Percentiles rank a stretch among this genome's conserved stretches.
phyloP scores from a whole-genome alignment of 176 grass and related monocot genomes.

The maize (Zea mays) region DNA sequence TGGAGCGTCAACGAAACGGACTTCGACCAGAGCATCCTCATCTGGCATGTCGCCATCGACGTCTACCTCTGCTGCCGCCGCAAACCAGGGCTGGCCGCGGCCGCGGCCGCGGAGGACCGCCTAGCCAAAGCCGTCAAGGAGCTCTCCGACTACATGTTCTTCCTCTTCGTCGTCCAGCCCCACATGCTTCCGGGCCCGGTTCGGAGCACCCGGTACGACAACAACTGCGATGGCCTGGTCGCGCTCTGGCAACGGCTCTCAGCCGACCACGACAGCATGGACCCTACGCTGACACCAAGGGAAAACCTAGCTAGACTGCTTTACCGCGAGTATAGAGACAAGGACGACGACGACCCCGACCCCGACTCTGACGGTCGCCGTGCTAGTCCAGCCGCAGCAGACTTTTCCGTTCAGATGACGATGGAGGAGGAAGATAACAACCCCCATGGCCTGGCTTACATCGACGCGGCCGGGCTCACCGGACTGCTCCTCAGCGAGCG shows the following conservation, averaged over 20 bases:
- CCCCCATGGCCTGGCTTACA: background rate
- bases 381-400: background rate
- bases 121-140: background rate
- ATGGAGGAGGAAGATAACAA: background rate
- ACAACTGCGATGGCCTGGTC: background rate
- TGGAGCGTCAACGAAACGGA: background rate
- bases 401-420: background rate
- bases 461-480: background rate
- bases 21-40: slow-evolving; percentile 9
- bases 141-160: background rate
- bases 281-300: background rate
- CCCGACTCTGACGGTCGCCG: too few species aligned
- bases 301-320: slow-evolving; percentile 2
- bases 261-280: background rate
- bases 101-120: too few species aligned
- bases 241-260: background rate
- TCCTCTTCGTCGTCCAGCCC: background rate
- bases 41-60: slow-evolving; percentile 12
- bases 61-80: background rate
- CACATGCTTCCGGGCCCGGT: background rate
- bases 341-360: background rate
- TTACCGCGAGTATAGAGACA: background rate
- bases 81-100: background rate
- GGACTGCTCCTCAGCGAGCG: background rate
- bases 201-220: background rate